Base-by-base conservation (phyloP, 805 yeast genomes). In the Wickerhamiella siamensis region DNA sequence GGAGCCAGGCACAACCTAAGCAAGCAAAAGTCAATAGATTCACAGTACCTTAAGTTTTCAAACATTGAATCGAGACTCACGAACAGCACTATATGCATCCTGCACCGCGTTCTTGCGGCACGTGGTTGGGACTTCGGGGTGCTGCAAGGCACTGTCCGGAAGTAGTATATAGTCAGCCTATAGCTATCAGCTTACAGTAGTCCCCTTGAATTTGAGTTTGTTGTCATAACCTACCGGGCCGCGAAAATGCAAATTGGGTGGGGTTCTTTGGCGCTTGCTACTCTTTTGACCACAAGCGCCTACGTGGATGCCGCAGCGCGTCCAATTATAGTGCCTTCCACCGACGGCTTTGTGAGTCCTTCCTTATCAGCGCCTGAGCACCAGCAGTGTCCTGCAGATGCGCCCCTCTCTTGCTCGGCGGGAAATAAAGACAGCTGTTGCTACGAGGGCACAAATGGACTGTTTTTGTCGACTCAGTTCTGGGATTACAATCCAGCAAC, bases 401-500 rank as follows among this genome's bases (percentile, higher is more conserved):
- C 56, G n/a, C 63, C 64, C 16, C 43, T 52, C 36, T 58, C 63
- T 27, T 61, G 65, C 46, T 44, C 51, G 8, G 42, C 43, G 17
- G 41, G 46, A 16, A 37, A 34, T 14, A 35, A 31, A 16, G 77
- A 83, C 57, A 56, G 74, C 2, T 87, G 96, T 56, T 87, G 96
- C 61, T 83, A 77, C 57, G 95, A 86, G 55, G 71, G 73, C 38
- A 87, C 87, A 8, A 88, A 93, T 37, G 96, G 96, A 4, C 68
- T 83, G 14, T 65, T 87, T 31, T 60, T 87, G 40, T 81, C 75
- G 56, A 82, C 96, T 0, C 97, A 87, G 57, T 86, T 87, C 63
- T 87, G 96, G 96, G 94, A 87, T 60, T 81, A 79, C 55, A 61
- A 65, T 45, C 87, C 91, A 1, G 71, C 83, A 1, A 65, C 75